Base-by-base conservation (phyloP, 2,329 filamentous ascomycete species). In the Colletotrichum paranaense region DNA sequence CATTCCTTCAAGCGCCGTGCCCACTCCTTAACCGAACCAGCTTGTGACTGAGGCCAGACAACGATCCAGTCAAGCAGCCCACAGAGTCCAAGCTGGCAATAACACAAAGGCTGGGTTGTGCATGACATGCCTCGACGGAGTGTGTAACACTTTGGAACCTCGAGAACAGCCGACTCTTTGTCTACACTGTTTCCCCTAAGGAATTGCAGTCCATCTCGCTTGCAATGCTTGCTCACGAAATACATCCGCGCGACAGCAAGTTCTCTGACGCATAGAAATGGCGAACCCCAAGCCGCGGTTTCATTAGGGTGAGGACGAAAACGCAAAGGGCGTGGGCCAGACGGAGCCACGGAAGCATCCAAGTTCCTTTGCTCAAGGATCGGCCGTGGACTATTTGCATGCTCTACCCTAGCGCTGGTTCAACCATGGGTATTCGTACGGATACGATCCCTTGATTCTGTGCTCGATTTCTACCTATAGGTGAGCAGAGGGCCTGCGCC, bases 41-140 rank as follows among this genome's bases (percentile, higher is more conserved):
- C 46, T 73, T 46, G 46, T 62, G 66, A 73, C 67, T 65, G 66
- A 68, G 59, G 28, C 35, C 52, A 59, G 60, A 59, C 28, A 53
- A 58, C 38, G 52, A 65, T 26, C 53, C 26, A 14, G 26, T 42
- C 14, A n/a, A 55, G n/a, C 46, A 38, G 35, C 70, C 69, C 19
- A 38, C 59, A 69, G 66, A 63, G 52, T n/a, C 38, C 52, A 26
- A n/a, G 26, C n/a, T 56, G 46, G 65, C 28, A 53, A 57, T 57
- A 55, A 35, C 8, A 65, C 60, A 73, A 73, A 62, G 70, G 60
- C 67, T 70, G 26, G 46, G 32, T 26, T 60, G 67, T 73, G 70
- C 70, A 73, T 73, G 70, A 60, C 70, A 32, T 65, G 55, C 67
- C 68, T 67, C 22, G 63, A 49, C 46, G 49, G 64, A 67, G 42